A percentile compares a stretch with the other conserved stretches of the same genome.
These are phyloP conservation scores for Pelargonium nanum DNA, from an alignment of 345 rosid genomes.

Conservation along the genomic window DNA sequence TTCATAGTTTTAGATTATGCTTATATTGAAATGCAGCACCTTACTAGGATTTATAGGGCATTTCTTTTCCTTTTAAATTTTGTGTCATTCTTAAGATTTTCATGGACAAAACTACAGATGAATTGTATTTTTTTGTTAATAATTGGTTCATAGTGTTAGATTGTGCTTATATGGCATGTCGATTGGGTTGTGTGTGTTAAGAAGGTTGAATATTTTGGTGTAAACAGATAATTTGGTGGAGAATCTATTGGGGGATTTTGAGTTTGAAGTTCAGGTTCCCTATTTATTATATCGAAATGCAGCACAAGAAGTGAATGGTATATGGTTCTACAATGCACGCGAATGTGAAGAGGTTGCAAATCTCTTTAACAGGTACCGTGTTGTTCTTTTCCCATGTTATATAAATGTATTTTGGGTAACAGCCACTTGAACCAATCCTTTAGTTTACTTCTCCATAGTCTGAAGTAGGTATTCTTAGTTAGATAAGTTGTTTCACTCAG, in stretches of 20 bases:
- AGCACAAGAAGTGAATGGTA: constrained; percentile 92
- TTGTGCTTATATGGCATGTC: no score
- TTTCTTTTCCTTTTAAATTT: background rate
- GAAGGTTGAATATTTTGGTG: constrained; percentile 12
- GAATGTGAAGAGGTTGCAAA: constrained; percentile 89
- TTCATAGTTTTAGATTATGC: no score
- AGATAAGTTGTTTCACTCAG: background rate
- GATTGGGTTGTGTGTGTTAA: constrained; percentile 6
- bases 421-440: no score
- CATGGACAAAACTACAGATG: no score
- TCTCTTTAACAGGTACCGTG: constrained; percentile 85
- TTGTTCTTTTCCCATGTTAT: no score
- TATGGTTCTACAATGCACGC: constrained; percentile 91
- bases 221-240: constrained; percentile 83
- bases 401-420: no score
- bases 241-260: constrained; percentile 84
- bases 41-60: no score
- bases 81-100: background rate
- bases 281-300: constrained; percentile 90
- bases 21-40: no score
- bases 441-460: no score
- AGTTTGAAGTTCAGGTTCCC: constrained; percentile 90
- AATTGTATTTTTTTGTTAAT: no score
- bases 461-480: no score
- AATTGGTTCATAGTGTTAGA: no score